Percentiles rank a stretch among this genome's conserved stretches.
Conservation (phyloP, 208 protist species). For the Trypanosoma avium region DNA sequence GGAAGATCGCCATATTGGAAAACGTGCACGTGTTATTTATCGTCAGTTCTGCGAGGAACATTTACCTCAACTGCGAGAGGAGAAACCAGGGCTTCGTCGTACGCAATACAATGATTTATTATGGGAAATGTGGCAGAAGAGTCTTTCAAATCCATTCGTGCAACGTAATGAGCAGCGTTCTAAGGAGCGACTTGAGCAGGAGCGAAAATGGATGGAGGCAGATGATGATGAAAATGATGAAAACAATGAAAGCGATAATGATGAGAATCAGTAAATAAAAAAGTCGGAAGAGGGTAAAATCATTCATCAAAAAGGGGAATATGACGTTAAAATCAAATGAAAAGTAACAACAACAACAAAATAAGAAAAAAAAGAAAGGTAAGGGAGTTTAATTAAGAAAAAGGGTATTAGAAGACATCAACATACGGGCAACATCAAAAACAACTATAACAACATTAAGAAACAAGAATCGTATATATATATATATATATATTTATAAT, state of each 20-base stretch:
- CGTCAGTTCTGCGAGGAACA: conserved; percentile 80
- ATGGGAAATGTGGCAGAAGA: conserved; percentile 90
- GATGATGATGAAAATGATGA: conserved; percentile 37
- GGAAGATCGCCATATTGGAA: conserved; percentile 84
- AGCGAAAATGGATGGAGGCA: conserved; percentile 79
- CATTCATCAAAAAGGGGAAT: too few species aligned
- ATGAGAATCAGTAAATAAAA: background rate
- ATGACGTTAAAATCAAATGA: too few species aligned
- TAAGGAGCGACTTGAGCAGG: conserved; percentile 55
- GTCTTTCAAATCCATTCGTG: conserved; percentile 81
- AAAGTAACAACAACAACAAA: too few species aligned
- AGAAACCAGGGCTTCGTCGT: conserved; percentile 68
- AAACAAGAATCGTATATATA: too few species aligned
- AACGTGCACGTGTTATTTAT: conserved; percentile 80
- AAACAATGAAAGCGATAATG: conserved; percentile 29
- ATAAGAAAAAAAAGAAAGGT: too few species aligned
- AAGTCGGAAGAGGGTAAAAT: background rate
- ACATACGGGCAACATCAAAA: too few species aligned
- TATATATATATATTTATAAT: too few species aligned
- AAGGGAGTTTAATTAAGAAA: too few species aligned
- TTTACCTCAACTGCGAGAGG: conserved; percentile 62
- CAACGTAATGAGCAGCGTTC: conserved; percentile 67
- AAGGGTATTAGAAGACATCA: too few species aligned
- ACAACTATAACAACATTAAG: too few species aligned
- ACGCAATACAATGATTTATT: conserved; percentile 89